Evolutionary conservation across 202 grass and related monocot genomes (phyloP).

Genomic region (Digitaria exilis): DNA sequence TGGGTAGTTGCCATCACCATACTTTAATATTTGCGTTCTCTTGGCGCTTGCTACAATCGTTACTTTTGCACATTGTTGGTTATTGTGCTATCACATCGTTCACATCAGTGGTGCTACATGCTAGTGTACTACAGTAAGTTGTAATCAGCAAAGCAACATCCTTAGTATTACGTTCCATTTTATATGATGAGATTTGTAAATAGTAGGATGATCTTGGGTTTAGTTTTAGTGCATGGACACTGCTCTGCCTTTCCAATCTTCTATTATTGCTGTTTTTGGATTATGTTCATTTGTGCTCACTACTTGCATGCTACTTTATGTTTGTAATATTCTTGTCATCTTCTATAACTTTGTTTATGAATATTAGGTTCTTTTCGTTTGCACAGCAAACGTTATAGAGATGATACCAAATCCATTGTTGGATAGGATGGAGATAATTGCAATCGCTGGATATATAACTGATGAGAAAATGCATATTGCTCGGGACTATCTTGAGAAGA

Average conservation of each 20-base stretch:
- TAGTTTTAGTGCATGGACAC: neutral
- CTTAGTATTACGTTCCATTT: conserved; percentile 17
- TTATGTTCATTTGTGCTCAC: neutral
- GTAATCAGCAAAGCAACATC: neutral
- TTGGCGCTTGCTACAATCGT: neutral
- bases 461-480: conserved; percentile 99
- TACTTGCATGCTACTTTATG: conserved; percentile 21
- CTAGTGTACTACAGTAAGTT: conserved; percentile 26
- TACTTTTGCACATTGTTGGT: neutral
- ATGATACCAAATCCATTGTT: conserved; percentile 92
- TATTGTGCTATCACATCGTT: conserved; percentile 27
- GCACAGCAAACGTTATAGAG: conserved; percentile 97
- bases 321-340: conserved; percentile 26
- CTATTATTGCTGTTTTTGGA: conserved; percentile 39
- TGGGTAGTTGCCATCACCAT: neutral
- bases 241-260: conserved; percentile 10
- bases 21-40: conserved; percentile 13
- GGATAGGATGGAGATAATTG: conserved; percentile 98
- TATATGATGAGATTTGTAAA: neutral
- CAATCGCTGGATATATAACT: conserved; percentile 99
- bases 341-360: conserved; percentile 47
- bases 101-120: neutral
- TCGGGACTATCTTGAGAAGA: conserved; percentile 91
- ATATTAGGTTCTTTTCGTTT: conserved; percentile 96
- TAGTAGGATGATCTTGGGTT: neutral